These are phyloP conservation scores for Houttuynia cordata DNA, from an alignment of 164 flowering plant species.

Conservation along the genomic window DNA sequence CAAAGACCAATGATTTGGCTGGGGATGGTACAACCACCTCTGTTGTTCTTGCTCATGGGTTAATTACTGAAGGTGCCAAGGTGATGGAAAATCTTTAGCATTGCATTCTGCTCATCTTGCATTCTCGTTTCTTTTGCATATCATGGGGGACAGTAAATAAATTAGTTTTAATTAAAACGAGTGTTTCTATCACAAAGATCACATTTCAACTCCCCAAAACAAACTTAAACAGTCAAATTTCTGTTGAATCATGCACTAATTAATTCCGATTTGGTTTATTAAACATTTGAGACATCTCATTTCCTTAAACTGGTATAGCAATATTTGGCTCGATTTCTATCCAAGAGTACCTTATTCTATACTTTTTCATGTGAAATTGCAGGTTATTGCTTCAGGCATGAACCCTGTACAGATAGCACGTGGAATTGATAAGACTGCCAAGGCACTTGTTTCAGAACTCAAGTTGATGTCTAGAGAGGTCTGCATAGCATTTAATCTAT, in stretches of 20 bases:
- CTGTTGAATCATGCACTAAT: not conserved
- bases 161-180: not conserved
- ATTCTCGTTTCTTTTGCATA: not conserved
- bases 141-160: not conserved
- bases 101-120: not conserved
- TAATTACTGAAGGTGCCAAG: conserved; percentile 78
- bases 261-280: too few species aligned
- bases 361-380: not conserved
- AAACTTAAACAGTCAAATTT: too few species aligned
- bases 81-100: conserved; percentile 18
- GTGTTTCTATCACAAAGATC: too few species aligned
- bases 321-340: too few species aligned
- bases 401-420: conserved; percentile 74
- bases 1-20: conserved; percentile 81
- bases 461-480: conserved; percentile 82
- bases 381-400: conserved; percentile 74
- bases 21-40: conserved; percentile 94
- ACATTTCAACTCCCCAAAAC: not conserved
- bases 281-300: too few species aligned
- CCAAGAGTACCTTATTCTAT: too few species aligned
- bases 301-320: too few species aligned
- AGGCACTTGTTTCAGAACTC: conserved; percentile 68
- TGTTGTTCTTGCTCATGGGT: conserved; percentile 74
- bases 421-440: conserved; percentile 77
- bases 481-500: not conserved